Base-by-base conservation (phyloP, 257 asterid genomes). In the Nicotiana undulata region DNA sequence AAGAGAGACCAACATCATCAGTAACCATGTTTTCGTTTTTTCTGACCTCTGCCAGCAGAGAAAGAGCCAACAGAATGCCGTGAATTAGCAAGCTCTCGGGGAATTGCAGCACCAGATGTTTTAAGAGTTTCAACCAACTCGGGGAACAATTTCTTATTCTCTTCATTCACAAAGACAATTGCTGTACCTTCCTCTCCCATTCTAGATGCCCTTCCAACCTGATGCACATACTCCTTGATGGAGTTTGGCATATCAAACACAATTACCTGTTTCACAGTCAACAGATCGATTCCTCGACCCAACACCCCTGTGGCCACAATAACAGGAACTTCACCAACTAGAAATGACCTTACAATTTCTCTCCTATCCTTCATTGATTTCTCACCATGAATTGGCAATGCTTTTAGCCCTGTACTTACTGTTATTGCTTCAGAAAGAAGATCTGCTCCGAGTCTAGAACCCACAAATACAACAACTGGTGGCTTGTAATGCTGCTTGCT, bases 241-340 rank as follows among this genome's bases (percentile, higher is more conserved):
- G 97, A 93, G 85, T 88, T 95, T 8, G 99, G 98, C 88, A 95
- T 86, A 88, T 95, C 99, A 85, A 95, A 95, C 84, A 95, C 93
- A 63, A 95, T 89, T 10, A 95, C 99, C 85, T 91, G 98, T 86
- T 85, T 93, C 86, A 93, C 97, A 4, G 85, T 66, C 85, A 92
- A 63, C 46, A 95, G 92, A 87, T 95, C 93, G 64, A 95, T 88
- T 31, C 99, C 99, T 59, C 97, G 90, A 51, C 97, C 94, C 89
- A 95, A 89, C 24, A 95, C 91, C n/a, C 98, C 99, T 0, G 99
- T 95, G 34, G 99, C 95, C 70, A 95, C 98, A 61, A 95, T 65
- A 51, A 93, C 92, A 18, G 79, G 83, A 9, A 91, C 89, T 81
- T 91, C 97, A 74, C 98, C 98, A 22, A 93, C 89, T 89, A 95